Conservation (phyloP, 1,284 basidiomycete genomes). For the Ceratobasidium sp. region DNA sequence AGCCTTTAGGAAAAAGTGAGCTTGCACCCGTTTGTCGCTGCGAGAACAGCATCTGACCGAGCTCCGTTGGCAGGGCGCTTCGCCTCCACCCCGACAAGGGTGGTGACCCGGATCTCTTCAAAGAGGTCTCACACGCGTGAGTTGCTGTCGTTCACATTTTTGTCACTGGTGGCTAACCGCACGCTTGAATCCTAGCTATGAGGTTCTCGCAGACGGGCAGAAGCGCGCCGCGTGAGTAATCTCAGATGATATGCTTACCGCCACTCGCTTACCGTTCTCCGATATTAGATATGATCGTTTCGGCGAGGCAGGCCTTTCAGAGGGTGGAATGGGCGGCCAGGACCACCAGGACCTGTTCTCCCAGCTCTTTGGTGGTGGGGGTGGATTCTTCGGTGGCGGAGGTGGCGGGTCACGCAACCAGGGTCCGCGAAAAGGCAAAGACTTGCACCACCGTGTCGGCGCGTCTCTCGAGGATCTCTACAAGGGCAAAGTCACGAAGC, state of each 20-base stretch:
- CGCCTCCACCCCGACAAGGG: conserved; percentile 96
- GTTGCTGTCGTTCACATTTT: conserved; percentile 55
- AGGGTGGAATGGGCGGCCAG: conserved; percentile 95
- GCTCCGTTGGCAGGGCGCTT: conserved; percentile 72
- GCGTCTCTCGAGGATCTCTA: conserved; percentile 98
- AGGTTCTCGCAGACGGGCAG: conserved; percentile 91
- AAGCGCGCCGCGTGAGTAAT: conserved; percentile 72
- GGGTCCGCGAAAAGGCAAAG: conserved; percentile 97
- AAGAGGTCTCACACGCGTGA: conserved; percentile 96
- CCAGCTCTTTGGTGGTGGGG: conserved; percentile 89
- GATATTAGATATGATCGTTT: conserved; percentile 81
- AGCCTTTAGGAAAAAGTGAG: conserved; percentile 92
- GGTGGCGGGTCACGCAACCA: conserved; percentile 73
- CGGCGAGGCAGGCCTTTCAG: conserved; percentile 92
- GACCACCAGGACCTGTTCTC: conserved; percentile 99
- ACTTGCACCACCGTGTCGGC: conserved; percentile 96
- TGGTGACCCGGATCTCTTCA: conserved; percentile 97
- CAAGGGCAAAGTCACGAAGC: conserved; percentile 98
- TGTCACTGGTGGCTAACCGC: conserved; percentile 33
- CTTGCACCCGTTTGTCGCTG: conserved; percentile 28
- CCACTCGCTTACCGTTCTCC: conserved; percentile 16
- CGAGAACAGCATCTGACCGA: conserved; percentile 8
- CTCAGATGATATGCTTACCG: neutral
- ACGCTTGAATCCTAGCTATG: conserved; percentile 72
- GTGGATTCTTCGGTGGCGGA: conserved; percentile 70